Evolutionary conservation across 371 early-diverging fungal genomes (phyloP), one percentile per base, ranked within the genome.

Genomic region (Capniomyces stellatus): DNA sequence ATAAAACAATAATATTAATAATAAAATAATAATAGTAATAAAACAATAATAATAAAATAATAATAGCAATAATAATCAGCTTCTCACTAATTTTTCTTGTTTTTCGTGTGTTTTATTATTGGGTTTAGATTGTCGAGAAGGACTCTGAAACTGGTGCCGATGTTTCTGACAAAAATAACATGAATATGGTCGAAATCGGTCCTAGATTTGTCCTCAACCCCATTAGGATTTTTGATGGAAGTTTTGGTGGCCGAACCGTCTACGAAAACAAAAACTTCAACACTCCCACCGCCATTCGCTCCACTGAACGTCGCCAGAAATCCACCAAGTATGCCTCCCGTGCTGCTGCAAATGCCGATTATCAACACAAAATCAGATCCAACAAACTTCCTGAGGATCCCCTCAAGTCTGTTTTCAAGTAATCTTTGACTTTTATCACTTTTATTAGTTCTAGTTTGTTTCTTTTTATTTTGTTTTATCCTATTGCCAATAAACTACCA

Each of bases 131-230:
- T 8, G 27, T 28, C 39, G 62, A 62, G 46, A 57, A 55, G 52
- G 60, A 65, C 35, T 51, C 67, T 8, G 58, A 54, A 55, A 72
- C 53, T 67, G 66, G 67, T 12, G 67, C 60, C 24, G 54, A 59
- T 43, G 69, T 65, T 57, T 64, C 67, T 52, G 10, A 6, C 57
- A 75, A 82, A 53, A 76, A 70, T 4, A 85, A 85, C 52, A 75
- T 85, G 21, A 76, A 83, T 1, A 69, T 97, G 35, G 83, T 90
- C 19, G 98, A 97, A 69, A 91, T 97, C 53, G 98, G 98, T n/a
- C 98, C 98, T 31, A 83, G 98, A 19, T 92, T 95, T 73, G 87
- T 87, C 54, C 72, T 97, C 62, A 83, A 83, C 58, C 75, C 87
- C 10, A 90, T 93, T 61, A 76, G 88, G 56, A 84, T 93, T 59